Evolutionary conservation across 2,329 filamentous ascomycete species (phyloP), one percentile per base, ranked within the genome.

Genomic region (Chaetoscypha palmicola): DNA sequence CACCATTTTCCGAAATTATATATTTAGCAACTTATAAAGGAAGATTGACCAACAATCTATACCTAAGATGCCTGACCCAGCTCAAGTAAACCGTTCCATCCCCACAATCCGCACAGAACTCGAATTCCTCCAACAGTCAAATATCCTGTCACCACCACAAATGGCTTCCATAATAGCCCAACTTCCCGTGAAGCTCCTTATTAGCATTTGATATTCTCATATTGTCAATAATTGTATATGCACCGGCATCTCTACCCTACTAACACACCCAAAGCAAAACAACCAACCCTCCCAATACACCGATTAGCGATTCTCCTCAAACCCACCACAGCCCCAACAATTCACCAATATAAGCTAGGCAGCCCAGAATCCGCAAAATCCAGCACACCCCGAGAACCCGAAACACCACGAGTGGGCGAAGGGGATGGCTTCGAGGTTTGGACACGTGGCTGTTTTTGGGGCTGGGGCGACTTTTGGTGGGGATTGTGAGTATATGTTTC

Each of bases 151-250:
- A 16, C 51, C 52, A 1, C 47, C 55, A n/a, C 61, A 63, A 45
- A 55, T 61, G 20, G 49, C 61, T 26, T 57, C 53, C 5, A 64
- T 63, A 28, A 52, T 58, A 48, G 59, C 59, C 19, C 61, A 62
- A 44, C 46, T 63, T n/a, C 60, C 62, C 8, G 59, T 62, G 50
- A n/a, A n/a, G n/a, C n/a, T n/a, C n/a, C n/a, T n/a, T n/a, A n/a
- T n/a, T n/a, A n/a, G n/a, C n/a, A n/a, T n/a, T n/a, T n/a, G n/a
- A 28, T 28, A 28, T 28, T 26, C 14, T 19, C 14, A 36, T 8
- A 8, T 19, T 4, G 5, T 31, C 10, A 22, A 14, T n/a, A 28
- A 2, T 21, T 16, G 22, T 11, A 2, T 19, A 7, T 14, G 7
- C 9, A 1, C 26, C 34, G 26, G 8, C 31, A 23, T 23, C 36